Conservation (phyloP, 2,329 filamentous ascomycete species). For the Pseudopithomyces maydicus region DNA sequence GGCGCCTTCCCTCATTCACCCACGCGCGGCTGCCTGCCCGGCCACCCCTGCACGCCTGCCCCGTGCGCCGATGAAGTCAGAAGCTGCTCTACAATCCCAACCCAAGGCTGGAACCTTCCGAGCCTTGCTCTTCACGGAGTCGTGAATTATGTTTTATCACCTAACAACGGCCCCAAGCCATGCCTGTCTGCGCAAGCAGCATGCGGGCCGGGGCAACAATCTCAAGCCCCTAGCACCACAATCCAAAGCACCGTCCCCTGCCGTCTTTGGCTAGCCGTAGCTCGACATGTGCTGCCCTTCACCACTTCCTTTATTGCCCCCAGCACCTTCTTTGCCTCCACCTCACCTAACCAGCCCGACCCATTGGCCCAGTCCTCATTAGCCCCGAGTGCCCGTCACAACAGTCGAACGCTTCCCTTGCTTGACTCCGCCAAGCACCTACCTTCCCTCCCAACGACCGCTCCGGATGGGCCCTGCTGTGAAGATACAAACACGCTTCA, state of each 20-base stretch:
- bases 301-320: slow-evolving; percentile 22
- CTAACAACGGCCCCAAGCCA: slow-evolving; percentile 44
- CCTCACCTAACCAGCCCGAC: slow-evolving; percentile 34
- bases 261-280: slow-evolving; percentile 8
- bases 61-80: slow-evolving; percentile 44
- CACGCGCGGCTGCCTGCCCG: slow-evolving; percentile 23
- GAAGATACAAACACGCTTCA: slow-evolving; percentile 12
- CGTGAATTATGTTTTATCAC: slow-evolving; percentile 49
- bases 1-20: slow-evolving; percentile 14
- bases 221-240: slow-evolving; percentile 13
- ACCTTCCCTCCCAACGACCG: slow-evolving; percentile 12
- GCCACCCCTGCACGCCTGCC: slow-evolving; percentile 18
- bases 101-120: slow-evolving; percentile 46
- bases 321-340: slow-evolving; percentile 9
- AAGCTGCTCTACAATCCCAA: slow-evolving; percentile 45
- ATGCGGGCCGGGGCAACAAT: slow-evolving; percentile 32
- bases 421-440: slow-evolving; percentile 20
- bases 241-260: slow-evolving; percentile 6
- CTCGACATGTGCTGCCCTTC: slow-evolving; percentile 5
- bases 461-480: slow-evolving; percentile 26
- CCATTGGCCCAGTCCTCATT: slow-evolving; percentile 34
- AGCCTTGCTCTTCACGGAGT: slow-evolving; percentile 37
- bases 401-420: slow-evolving; percentile 33
- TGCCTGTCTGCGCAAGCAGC: slow-evolving; percentile 38
- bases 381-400: slow-evolving; percentile 34